phyloP scores from a whole-genome alignment of 805 yeast genomes.

The Candida ortonii region DNA sequence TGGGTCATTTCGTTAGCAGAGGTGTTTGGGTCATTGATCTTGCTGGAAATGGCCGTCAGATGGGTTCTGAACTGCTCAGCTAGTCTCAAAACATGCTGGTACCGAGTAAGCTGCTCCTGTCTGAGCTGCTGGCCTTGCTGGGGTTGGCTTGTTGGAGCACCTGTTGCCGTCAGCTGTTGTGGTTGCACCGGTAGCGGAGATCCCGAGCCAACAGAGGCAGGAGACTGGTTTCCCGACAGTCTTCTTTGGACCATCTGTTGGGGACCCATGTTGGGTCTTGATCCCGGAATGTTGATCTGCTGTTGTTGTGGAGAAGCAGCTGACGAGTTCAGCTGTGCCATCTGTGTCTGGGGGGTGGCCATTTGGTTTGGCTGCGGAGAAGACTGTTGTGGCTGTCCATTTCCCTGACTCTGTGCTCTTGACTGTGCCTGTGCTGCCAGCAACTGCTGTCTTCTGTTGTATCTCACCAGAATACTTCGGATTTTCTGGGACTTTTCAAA shows the following conservation, averaged over 20 bases:
- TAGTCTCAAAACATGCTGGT: slow-evolving; percentile 44
- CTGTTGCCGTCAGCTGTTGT: slow-evolving; percentile 7
- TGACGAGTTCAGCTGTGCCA: slow-evolving; percentile 16
- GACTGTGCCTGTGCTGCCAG: slow-evolving; percentile 32
- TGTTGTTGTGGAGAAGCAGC: slow-evolving; percentile 13
- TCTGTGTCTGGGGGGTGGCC: slow-evolving; percentile 7
- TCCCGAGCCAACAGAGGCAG: slow-evolving; percentile 4
- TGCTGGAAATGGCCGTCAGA: slow-evolving; percentile 48
- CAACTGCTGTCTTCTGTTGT: slow-evolving; percentile 28
- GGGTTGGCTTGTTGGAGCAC: slow-evolving; percentile 7
- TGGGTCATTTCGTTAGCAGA: slow-evolving; percentile 44
- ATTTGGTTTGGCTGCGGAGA: slow-evolving; percentile 10
- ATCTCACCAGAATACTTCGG: slow-evolving; percentile 54
- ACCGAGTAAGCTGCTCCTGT: slow-evolving; percentile 33
- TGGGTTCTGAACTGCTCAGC: slow-evolving; percentile 49
- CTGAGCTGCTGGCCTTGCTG: slow-evolving; percentile 26
- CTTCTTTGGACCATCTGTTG: slow-evolving; percentile 6
- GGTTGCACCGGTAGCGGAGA: slow-evolving; percentile 15
- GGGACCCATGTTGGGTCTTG: slow-evolving; percentile 10
- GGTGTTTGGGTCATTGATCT: slow-evolving; percentile 42
- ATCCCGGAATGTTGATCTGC: slow-evolving; percentile 17
- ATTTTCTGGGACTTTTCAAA: slow-evolving; percentile 61
- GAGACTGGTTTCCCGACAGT: slow-evolving; percentile 6
- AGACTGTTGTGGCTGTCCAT: slow-evolving; percentile 7
- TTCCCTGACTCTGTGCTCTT: slow-evolving; percentile 20